Base-by-base conservation (phyloP, 2,329 filamentous ascomycete genomes). In the Fusarium kyushuense region DNA sequence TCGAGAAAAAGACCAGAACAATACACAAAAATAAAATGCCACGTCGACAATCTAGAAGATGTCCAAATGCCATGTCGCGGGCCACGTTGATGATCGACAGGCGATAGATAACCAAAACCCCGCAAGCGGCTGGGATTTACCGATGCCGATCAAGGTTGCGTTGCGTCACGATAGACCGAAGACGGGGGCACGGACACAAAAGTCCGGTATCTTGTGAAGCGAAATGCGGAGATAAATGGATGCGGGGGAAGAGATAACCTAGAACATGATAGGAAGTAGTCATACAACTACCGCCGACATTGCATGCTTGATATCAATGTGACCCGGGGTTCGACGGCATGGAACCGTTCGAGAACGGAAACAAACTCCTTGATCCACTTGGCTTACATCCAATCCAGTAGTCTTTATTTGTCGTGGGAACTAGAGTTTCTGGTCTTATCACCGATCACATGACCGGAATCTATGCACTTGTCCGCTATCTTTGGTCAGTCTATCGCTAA, bases 361-460 rank as follows among this genome's bases (percentile, higher is more conserved):
- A 16, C 35, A 36, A 27, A 51, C 41, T 46, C 55, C 56, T 45
- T 40, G 63, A 19, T 55, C 56, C 61, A 69, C 61, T 48, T 33
- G 19, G 21, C 32, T 12, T 9, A 9, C 25, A 16, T 43, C 61
- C 65, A 68, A 66, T 68, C 55, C 27, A 19, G 49, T 36, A 21
- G 27, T 25, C 17, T 49, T 29, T 38, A 49, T 66, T 62, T 54
- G 46, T 56, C n/a, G 33, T 38, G 25, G 21, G 17, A 45, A 32
- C 33, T 21, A 53, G 41, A 62, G 12, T 5, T 14, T 6, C 6
- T 12, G 16, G 11, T 45, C 55, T 62, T 69, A 62, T 61, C 65
- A 54, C 65, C 65, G 65, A 69, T 69, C 65, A 69, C 56, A 45
- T 69, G 65, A 69, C 65, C 65, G 65, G 65, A 19, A 32, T n/a